Conservation (phyloP, 108 stramenopile species). For the Hondaea fermentalgiana region DNA sequence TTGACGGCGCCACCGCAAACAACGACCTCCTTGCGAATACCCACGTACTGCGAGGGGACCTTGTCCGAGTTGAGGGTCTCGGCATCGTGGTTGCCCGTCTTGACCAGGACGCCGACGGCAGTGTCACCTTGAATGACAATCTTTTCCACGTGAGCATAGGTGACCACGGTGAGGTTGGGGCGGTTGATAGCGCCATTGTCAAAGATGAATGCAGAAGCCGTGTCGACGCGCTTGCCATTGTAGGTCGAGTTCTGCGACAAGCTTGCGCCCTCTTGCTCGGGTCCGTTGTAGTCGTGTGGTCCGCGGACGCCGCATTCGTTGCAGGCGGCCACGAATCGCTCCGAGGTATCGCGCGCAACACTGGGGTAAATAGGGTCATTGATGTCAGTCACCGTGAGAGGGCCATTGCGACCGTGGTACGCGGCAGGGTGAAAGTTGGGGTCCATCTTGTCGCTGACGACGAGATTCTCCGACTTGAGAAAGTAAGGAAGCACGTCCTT, state of each 20-base stretch:
- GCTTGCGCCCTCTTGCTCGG: conserved; percentile 27
- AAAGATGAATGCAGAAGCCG: not conserved
- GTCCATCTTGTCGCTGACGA: not conserved
- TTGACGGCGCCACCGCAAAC: conserved; percentile 56
- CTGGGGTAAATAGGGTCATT: not conserved
- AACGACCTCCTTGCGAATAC: conserved; percentile 46
- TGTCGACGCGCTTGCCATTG: not conserved
- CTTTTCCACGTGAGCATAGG: not conserved
- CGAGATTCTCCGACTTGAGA: not conserved
- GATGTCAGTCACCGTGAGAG: conserved; percentile 29
- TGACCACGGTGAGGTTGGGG: not conserved
- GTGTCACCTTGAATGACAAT: not conserved
- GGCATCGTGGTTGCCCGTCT: not conserved
- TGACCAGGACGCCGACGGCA: not conserved
- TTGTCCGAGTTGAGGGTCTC: not conserved
- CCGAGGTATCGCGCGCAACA: not conserved
- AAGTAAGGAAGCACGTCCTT: conserved; percentile 41
- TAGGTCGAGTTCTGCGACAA: not conserved
- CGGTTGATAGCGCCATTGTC: not conserved
- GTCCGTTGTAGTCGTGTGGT: conserved; percentile 36
- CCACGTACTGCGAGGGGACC: not conserved
- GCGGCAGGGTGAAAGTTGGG: not conserved
- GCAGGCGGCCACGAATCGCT: conserved; percentile 31
- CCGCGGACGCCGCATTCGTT: conserved; percentile 30
- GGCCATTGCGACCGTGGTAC: conserved; percentile 27